Base-by-base conservation (phyloP, 2,329 filamentous ascomycete species). In the Fusarium caatingaense region DNA sequence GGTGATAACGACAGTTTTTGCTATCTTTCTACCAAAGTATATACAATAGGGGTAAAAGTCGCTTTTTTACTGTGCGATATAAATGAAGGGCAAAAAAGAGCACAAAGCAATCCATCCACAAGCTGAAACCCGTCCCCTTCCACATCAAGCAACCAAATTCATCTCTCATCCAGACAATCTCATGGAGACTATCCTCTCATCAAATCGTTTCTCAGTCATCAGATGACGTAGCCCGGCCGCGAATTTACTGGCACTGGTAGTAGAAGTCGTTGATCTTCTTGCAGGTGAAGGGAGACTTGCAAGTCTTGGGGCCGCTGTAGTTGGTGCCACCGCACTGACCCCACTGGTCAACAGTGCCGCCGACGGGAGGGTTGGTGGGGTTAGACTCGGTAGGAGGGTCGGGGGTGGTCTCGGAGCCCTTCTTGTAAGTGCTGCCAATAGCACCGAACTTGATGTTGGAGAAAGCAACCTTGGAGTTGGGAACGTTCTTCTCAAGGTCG, bases 371-470 rank as follows among this genome's bases (percentile, higher is more conserved):
- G 60, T 50, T 58, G 61, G 59, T 59, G n/a, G 32, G 57, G 32
- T 34, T 16, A 34, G 53, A 21, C 23, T 21, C 55, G 40, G 54
- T 47, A 18, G 53, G 21, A 45, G 67, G 67, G 48, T 68, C 72
- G 34, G 71, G 57, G 16, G 40, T 34, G 18, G 44, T 41, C 25
- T 68, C 32, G 21, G 67, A 66, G 47, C n/a, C 48, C 23, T 32
- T 28, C 40, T 49, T 47, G 53, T 45, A 87, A 72, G 87, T 89
- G 47, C 84, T 86, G 74, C 83, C 83, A 75, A 89, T 85, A 62
- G 86, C 82, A 30, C 79, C 87, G 72, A 87, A 83, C 79, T 83
- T 85, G 82, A 89, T 88, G 82, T 88, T 88, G 70, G 86, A 88
- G 81, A 83, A 89, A 68, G 81, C 76, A 55, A 89, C 87, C 72